These are phyloP conservation scores for Pharnaceum exiguum DNA, from an alignment of 148 eudicot species.

Conservation along the genomic window DNA sequence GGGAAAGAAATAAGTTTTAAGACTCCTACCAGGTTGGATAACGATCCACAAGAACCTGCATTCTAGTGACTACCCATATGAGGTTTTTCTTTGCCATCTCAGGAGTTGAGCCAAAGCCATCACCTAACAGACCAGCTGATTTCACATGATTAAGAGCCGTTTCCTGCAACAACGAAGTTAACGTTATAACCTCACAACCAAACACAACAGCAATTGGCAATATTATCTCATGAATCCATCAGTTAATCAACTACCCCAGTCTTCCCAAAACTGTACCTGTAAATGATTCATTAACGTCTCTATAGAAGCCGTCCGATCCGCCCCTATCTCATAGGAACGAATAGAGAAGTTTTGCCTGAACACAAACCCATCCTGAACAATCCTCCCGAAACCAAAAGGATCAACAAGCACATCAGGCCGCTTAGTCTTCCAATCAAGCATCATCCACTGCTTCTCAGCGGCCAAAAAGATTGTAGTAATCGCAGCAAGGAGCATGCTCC, in stretches of 20 bases:
- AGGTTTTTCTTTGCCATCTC: constrained; percentile 88
- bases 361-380: constrained; percentile 77
- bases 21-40: constrained; percentile 88
- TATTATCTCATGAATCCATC: neutral
- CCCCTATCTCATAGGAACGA: constrained; percentile 94
- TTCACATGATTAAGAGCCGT: constrained; percentile 94
- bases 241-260: neutral
- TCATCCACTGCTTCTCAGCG: constrained; percentile 99
- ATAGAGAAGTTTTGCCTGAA: constrained; percentile 93
- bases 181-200: neutral
- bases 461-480: constrained; percentile 93
- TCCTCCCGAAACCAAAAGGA: constrained; percentile 82
- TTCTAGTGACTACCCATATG: constrained; percentile 91
- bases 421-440: constrained; percentile 96
- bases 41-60: constrained; percentile 86
- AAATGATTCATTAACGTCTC: constrained; percentile 98
- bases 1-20: neutral
- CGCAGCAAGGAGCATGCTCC: constrained; percentile 99
- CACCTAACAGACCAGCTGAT: constrained; percentile 69
- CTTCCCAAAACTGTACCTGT: constrained; percentile 58
- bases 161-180: constrained; percentile 51
- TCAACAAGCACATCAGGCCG: constrained; percentile 73
- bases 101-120: constrained; percentile 97
- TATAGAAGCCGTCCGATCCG: constrained; percentile 92
- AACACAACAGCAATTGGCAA: neutral